Base-by-base conservation (phyloP, 2,329 filamentous ascomycete genomes). In the Trichophaea hybrida region DNA sequence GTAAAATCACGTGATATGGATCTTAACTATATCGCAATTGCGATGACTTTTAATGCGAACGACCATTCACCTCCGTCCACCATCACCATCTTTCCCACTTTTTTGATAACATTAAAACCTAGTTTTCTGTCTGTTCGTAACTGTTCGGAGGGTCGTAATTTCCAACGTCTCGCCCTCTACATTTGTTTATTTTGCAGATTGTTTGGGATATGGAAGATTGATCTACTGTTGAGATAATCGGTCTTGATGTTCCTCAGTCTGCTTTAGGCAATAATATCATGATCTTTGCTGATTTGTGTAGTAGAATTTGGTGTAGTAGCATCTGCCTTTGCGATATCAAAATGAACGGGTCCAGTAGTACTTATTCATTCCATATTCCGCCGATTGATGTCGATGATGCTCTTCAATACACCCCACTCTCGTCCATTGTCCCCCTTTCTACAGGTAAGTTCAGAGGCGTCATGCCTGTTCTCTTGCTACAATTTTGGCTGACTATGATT, bases 321-420 rank as follows among this genome's bases (percentile, higher is more conserved):
- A 46, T 17, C 10, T 13, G 40, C 5, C 40, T 46, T 46, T 6
- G 24, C 24, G 24, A 24, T 3, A 13, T 12, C 37, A 55, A 10
- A 40, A 55, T 55, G 53, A 55, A 55, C 53, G 40, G 40, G 10
- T 46, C 53, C 24, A 31, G 31, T 35, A 40, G 32, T 35, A 12
- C 13, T 8, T 54, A 54, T 38, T 10, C 34, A 12, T n/a, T 55
- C 15, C 50, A 54, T n/a, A 66, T 69, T 10, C 69, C 69, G 24
- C 68, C 75, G 44, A 74, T 76, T 8, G 77, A 75, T 2, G 78
- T 93, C 10, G 79, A 84, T 59, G 85, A 93, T 69, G 86, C 86
- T 34, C 76, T 93, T 50, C 85, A 86, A n/a, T 90, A 83, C 72
- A 87, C 86, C 55, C 87, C 88, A 31, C 84, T 91, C 70, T 86